Evolutionary conservation across 371 early-diverging fungal genomes (phyloP), one percentile per base, ranked within the genome.

Genomic region (Chytridiales sp.): DNA sequence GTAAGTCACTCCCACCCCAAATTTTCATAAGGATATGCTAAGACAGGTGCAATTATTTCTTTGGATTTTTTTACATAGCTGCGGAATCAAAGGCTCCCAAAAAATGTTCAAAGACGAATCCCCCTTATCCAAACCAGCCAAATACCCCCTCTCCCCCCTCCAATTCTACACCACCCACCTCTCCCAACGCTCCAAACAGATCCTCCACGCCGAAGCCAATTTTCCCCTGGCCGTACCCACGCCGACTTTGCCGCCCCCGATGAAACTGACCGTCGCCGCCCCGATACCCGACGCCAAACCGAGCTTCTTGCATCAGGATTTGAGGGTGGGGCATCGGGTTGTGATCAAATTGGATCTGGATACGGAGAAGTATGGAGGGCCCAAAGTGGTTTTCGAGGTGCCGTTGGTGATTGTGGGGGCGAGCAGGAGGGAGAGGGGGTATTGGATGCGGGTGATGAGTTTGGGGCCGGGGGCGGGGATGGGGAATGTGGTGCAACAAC

Each of bases 21-120:
- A n/a, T 21, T 40, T 54, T n/a, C 36, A 31, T 17, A 4, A 15
- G 36, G 19, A 13, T 11, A 35, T 31, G 5, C 19, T 51, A n/a
- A 35, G 17, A n/a, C 4, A 17, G 13, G 19, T 38, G 41, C 42
- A 21, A 5, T 27, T 24, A 27, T 27, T 29, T 38, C 17, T 26
- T 54, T 41, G 41, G 4, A 34, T 24, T 41, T 13, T 4, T 21
- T 9, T 41, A 26, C 6, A 36, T 38, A 54, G 54, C 41, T 54
- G 54, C 26, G 54, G 54, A 6, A 54, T 54, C 15, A 26, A 39
- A 4, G 35, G 35, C 27, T 42, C 38, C 17, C 5, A 21, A 5
- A 54, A 38, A 17, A 54, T 54, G 54, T 54, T 34, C 29, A 54
- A 54, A 41, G 54, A 54, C 17, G 54, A 54, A 29, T 54, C 54